Evolutionary conservation across 1,284 basidiomycete genomes (phyloP).

Genomic region (Puccinia horiana): DNA sequence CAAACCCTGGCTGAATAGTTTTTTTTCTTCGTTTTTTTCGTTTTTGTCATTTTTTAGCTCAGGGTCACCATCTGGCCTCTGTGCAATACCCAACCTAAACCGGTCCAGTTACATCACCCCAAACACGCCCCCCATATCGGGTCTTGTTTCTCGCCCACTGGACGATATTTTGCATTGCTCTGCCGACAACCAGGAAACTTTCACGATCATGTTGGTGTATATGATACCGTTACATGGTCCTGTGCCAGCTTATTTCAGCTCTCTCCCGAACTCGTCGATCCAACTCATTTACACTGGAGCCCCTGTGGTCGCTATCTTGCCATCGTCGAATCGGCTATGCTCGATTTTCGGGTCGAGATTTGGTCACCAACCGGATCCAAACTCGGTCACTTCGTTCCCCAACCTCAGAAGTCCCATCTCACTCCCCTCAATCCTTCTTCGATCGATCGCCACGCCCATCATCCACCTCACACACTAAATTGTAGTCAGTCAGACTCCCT

Average conservation of each 20-base stretch:
- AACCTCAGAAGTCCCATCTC: background rate
- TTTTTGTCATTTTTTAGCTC: slow-evolving; percentile 3
- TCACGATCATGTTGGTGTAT: slow-evolving; percentile 33
- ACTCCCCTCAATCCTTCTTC: background rate
- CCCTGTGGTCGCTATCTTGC: slow-evolving; percentile 41
- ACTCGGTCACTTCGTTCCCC: background rate
- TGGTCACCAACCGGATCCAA: slow-evolving; percentile 28
- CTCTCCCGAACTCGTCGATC: slow-evolving; percentile 15
- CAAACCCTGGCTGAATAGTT: background rate
- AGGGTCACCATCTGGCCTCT: slow-evolving; percentile 41
- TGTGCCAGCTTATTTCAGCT: slow-evolving; percentile 38
- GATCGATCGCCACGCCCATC: background rate
- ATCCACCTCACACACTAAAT: background rate
- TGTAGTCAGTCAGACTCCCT: slow-evolving; percentile 1
- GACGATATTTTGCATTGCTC: slow-evolving; percentile 29
- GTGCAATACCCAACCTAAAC: slow-evolving; percentile 25
- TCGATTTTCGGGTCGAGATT: slow-evolving; percentile 38
- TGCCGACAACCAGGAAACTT: slow-evolving; percentile 35
- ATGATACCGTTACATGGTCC: slow-evolving; percentile 24
- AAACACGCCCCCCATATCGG: slow-evolving; percentile 31
- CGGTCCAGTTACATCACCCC: slow-evolving; percentile 43
- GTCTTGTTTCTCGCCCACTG: slow-evolving; percentile 10
- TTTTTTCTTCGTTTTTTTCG: background rate
- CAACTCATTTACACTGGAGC: slow-evolving; percentile 26
- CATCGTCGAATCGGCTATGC: slow-evolving; percentile 36